A percentile compares a stretch with the other conserved stretches of the same genome.
These are phyloP conservation scores for Pugionium dolabratum DNA, from an alignment of 345 rosid genomes.

Conservation along the genomic window DNA sequence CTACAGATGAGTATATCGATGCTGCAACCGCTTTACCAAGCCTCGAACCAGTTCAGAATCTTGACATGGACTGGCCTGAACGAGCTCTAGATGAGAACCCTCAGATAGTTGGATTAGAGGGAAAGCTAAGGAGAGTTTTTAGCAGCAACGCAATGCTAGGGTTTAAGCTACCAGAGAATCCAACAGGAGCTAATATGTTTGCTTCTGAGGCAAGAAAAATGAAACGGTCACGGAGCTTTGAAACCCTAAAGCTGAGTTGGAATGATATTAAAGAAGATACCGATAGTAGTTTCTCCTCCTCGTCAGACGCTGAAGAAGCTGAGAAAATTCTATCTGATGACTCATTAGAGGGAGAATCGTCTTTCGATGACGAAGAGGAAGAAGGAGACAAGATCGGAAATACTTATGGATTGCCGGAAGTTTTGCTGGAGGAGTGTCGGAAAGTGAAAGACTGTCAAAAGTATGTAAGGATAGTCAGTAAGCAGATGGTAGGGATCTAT, in stretches of 20 bases:
- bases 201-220: constrained; percentile 46
- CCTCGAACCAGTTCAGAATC: constrained; percentile 21
- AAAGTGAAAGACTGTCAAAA: constrained; percentile 43
- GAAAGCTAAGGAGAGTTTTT: constrained; percentile 65
- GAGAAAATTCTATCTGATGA: constrained; percentile 44
- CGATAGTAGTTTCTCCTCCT: constrained; percentile 29
- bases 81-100: constrained; percentile 69
- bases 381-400: constrained; percentile 22
- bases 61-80: constrained; percentile 84
- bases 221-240: constrained; percentile 73
- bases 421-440: constrained; percentile 39
- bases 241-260: constrained; percentile 53
- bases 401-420: constrained; percentile 32
- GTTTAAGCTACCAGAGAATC: constrained; percentile 48
- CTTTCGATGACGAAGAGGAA: constrained; percentile 28
- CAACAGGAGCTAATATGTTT: constrained; percentile 44
- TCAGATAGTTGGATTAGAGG: constrained; percentile 54
- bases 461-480: constrained; percentile 88
- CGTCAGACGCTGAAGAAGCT: constrained; percentile 53
- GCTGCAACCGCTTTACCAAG: constrained; percentile 36
- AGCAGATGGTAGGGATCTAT: constrained; percentile 98
- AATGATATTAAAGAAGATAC: constrained; percentile 46
- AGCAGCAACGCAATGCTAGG: constrained; percentile 79
- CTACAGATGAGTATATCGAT: constrained; percentile 45
- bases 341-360: constrained; percentile 30